Conservation (phyloP, 176 grass and related monocot genomes). For the Oryza officinalis region DNA sequence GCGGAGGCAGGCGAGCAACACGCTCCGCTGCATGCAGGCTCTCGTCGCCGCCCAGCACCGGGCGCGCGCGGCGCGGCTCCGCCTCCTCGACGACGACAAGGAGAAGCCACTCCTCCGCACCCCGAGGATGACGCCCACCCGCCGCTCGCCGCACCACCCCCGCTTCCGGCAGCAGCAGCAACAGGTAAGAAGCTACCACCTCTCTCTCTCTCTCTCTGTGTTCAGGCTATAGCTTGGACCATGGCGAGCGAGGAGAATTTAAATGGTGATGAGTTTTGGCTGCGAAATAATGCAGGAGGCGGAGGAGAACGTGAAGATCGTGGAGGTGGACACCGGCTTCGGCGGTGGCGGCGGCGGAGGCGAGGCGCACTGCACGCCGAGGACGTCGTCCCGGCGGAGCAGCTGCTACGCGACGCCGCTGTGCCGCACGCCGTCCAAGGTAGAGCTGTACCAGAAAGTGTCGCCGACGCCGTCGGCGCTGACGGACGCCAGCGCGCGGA, state of each 20-base stretch:
- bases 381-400: constrained; percentile 34
- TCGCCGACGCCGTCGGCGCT: constrained; percentile 68
- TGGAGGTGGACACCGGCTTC: constrained; percentile 62
- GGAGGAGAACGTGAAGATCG: constrained; percentile 76
- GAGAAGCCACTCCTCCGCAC: constrained; percentile 30
- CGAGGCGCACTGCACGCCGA: constrained; percentile 34
- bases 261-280: no score
- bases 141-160: constrained; percentile 61
- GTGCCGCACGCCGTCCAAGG: constrained; percentile 57
- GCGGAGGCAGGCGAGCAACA: constrained; percentile 66
- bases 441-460: constrained; percentile 45
- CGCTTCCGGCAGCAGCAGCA: constrained; percentile 39
- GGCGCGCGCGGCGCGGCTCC: constrained; percentile 45
- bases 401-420: constrained; percentile 58
- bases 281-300: constrained; percentile 9
- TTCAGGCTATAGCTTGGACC: neutral
- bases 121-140: constrained; percentile 32
- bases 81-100: constrained; percentile 44
- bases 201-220: neutral
- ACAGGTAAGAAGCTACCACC: neutral
- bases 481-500: constrained; percentile 62
- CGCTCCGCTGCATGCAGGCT: constrained; percentile 85
- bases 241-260: no score
- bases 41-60: constrained; percentile 68
- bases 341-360: constrained; percentile 16